Conservation (phyloP, 352 stramenopile genomes). For the Globisporangium middletonii region DNA sequence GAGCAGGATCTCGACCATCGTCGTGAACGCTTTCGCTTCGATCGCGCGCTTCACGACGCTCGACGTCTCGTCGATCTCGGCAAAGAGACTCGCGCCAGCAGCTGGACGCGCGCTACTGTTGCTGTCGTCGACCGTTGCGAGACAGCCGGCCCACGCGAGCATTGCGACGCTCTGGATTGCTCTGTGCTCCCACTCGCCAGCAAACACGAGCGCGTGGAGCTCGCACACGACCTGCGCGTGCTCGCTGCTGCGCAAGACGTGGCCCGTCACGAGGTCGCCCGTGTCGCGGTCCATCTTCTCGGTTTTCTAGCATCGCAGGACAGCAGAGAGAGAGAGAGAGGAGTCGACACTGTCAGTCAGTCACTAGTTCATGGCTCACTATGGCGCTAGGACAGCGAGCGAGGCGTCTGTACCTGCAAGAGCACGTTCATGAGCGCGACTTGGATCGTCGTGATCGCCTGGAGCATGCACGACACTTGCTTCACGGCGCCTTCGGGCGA, state of each 20-base stretch:
- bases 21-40: slow-evolving; percentile 60
- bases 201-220: slow-evolving; percentile 58
- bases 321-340: not conserved
- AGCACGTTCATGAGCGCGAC: slow-evolving; percentile 58
- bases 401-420: slow-evolving; percentile 19
- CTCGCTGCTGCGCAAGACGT: slow-evolving; percentile 33
- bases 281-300: slow-evolving; percentile 64
- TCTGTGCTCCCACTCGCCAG: slow-evolving; percentile 63
- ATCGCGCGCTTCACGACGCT: slow-evolving; percentile 69
- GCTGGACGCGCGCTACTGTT: slow-evolving; percentile 17
- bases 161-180: slow-evolving; percentile 69
- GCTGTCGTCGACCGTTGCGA: slow-evolving; percentile 24
- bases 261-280: slow-evolving; percentile 33
- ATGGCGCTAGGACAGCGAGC: not conserved
- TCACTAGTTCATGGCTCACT: not conserved
- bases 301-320: slow-evolving; percentile 21
- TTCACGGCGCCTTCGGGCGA: slow-evolving; percentile 61
- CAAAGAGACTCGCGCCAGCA: slow-evolving; percentile 34
- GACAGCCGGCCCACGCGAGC: slow-evolving; percentile 68
- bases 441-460: slow-evolving; percentile 67
- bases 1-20: slow-evolving; percentile 58
- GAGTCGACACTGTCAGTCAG: not conserved
- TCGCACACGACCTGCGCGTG: slow-evolving; percentile 46
- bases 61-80: slow-evolving; percentile 39
- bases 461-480: slow-evolving; percentile 72